Percentiles rank a stretch among this genome's conserved stretches.
Conservation (phyloP, 441 rosid species). For the Theobroma grandiflorum region DNA sequence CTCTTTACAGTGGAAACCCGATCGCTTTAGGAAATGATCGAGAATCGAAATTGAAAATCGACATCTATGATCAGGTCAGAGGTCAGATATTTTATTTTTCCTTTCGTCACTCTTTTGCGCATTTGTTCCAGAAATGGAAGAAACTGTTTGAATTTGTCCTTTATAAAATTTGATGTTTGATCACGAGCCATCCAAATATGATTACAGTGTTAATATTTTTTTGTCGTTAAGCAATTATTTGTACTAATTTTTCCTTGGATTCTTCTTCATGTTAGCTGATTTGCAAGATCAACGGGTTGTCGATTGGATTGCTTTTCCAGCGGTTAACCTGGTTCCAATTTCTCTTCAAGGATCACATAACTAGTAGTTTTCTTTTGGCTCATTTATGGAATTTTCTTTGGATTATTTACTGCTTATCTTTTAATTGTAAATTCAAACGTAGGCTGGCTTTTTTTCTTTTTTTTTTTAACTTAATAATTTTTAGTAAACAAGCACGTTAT, state of each 20-base stretch:
- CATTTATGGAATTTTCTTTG: background rate
- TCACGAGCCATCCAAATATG: background rate
- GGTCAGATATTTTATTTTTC: background rate
- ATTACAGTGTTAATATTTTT: background rate
- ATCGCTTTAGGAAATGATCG: background rate
- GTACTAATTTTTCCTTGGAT: background rate
- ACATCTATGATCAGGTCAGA: background rate
- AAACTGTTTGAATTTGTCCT: background rate
- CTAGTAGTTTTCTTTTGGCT: background rate
- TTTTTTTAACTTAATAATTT: background rate
- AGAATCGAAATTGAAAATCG: no score
- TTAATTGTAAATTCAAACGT: background rate
- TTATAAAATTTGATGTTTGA: background rate
- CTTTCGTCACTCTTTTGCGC: background rate
- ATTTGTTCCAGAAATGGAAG: background rate
- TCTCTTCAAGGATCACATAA: background rate
- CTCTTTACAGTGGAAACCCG: background rate
- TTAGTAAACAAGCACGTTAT: background rate
- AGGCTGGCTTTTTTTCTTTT: background rate
- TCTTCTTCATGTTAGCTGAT: background rate
- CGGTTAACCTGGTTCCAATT: background rate
- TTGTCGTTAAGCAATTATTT: background rate
- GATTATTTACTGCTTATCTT: background rate
- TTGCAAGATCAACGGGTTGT: background rate
- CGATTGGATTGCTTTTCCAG: background rate